These are phyloP conservation scores for Cordyceps javanica DNA, from an alignment of 2,329 filamentous ascomycete genomes.

Conservation along the genomic window DNA sequence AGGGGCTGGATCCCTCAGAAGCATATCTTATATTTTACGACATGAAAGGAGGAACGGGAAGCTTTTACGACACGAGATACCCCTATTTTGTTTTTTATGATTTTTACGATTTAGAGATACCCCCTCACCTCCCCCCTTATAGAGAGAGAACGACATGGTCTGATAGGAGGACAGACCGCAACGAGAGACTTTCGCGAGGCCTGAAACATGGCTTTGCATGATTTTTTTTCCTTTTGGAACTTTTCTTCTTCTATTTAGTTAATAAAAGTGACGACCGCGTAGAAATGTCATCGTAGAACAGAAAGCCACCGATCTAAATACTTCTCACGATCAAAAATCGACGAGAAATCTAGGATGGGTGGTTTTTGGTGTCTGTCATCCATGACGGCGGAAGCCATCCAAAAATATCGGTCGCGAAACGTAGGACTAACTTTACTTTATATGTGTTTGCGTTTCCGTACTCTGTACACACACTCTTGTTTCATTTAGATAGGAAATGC, in stretches of 20 bases:
- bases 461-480: not conserved
- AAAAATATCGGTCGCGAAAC: not conserved
- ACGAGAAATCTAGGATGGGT: conserved; percentile 7
- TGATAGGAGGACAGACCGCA: conserved; percentile 7
- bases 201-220: conserved; percentile 12
- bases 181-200: conserved; percentile 9
- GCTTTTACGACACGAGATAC: conserved; percentile 8
- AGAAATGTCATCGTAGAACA: not conserved
- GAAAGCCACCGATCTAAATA: not conserved
- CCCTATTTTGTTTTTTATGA: conserved; percentile 9
- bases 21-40: not conserved
- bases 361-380: not conserved
- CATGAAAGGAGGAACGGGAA: not conserved
- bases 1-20: conserved; percentile 3
- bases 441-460: not conserved
- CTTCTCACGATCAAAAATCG: not conserved
- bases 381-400: not conserved
- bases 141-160: conserved; percentile 9
- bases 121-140: no score
- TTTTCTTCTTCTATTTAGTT: conserved; percentile 11
- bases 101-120: conserved; percentile 13
- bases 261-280: conserved; percentile 13
- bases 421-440: not conserved
- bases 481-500: not conserved
- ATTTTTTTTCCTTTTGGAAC: conserved; percentile 5